Base-by-base conservation (phyloP, 2,329 filamentous ascomycete species). In the Purpureocillium lavendulum region DNA sequence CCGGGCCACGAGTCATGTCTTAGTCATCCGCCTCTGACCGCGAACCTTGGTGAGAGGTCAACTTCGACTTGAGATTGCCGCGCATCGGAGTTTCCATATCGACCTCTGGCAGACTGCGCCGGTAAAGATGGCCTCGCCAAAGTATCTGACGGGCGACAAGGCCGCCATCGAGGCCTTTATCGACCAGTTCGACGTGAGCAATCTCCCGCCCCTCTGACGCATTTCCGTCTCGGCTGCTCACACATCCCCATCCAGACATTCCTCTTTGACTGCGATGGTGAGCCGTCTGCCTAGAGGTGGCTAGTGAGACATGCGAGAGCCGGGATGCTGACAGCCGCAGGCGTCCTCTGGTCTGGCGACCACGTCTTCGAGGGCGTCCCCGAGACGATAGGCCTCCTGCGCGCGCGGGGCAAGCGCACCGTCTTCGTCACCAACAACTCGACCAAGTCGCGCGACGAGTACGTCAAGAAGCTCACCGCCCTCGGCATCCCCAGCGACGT, bases 341-440 rank as follows among this genome's bases (percentile, higher is more conserved):
- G 90, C 57, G 92, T 98, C 30, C 71, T 98, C 44, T 98, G 92
- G 92, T 95, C 89, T 13, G 92, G 92, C 36, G 87, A 96, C 57
- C 82, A 90, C 58, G 70, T 94, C 10, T 96, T 92, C 51, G 82
- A 87, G 12, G 84, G 84, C 39, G 82, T 88, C 5, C 82, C 86
- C 4, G 87, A 96, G 64, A 94, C 88, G 0, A 67, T 98, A 30
- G 77, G 87, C 45, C 72, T 94, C 64, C 69, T 98, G 46, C 82
- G 87, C 55, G 82, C 78, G 41, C 84, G 39, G 92, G 89, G 87
- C 57, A 98, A 98, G 64, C 83, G 83, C 58, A 75, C 92, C 28
- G 81, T 98, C 40, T 98, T 98, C 58, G 92, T 98, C 38, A 98
- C 92, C 31, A 98, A 98, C 69, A 98, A 98, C 69, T 96, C 88